These are phyloP conservation scores for Primulina huaijiensis DNA, from an alignment of 257 asterid genomes.

Conservation along the genomic window DNA sequence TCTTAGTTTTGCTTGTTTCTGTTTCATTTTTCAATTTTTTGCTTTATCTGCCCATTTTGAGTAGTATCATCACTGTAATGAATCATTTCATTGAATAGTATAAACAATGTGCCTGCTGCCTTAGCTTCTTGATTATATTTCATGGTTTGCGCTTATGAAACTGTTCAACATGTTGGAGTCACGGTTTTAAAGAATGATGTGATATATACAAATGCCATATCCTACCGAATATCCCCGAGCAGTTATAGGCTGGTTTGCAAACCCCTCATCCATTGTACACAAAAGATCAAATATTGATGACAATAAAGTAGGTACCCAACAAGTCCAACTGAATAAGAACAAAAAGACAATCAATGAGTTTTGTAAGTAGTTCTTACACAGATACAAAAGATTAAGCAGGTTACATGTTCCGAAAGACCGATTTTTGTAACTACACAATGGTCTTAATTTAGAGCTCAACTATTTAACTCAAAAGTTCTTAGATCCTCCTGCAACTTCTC, in stretches of 20 bases:
- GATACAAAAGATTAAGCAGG: neutral
- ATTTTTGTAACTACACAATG: neutral
- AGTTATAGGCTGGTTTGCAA: neutral
- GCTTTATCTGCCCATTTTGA: neutral
- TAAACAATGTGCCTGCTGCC: neutral
- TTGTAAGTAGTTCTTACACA: neutral
- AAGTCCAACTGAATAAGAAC: neutral
- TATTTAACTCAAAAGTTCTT: neutral
- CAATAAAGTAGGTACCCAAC: neutral
- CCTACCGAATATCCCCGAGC: neutral
- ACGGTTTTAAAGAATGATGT: neutral
- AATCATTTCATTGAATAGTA: neutral
- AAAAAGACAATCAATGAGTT: neutral
- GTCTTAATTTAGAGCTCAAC: neutral
- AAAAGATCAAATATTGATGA: neutral
- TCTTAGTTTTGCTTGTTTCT: neutral
- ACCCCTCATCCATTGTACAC: neutral
- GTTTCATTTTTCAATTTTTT: no score
- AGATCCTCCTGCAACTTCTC: neutral
- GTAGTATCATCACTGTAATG: neutral
- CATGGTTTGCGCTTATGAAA: neutral
- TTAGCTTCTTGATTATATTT: neutral
- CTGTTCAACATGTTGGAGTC: neutral
- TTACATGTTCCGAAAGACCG: neutral
- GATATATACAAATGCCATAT: neutral